Conservation (phyloP, 106 monocot species). For the Dendrobium chrysotoxum region DNA sequence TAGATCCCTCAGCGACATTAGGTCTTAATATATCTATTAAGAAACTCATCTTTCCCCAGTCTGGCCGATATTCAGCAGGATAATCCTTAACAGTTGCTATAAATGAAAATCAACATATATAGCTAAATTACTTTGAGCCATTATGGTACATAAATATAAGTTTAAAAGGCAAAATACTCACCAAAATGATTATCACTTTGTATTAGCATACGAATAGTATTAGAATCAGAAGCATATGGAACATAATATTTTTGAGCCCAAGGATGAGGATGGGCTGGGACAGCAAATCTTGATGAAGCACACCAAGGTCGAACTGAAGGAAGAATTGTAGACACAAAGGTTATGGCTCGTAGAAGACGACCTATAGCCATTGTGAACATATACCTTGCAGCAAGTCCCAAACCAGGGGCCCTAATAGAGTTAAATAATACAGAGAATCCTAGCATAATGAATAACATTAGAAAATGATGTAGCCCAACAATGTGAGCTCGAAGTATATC, state of each 20-base stretch:
- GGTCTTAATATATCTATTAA: constrained; percentile 69
- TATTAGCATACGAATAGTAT: constrained; percentile 59
- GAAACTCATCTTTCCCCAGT: constrained; percentile 95
- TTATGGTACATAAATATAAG: not conserved
- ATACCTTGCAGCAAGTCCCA: constrained; percentile 85
- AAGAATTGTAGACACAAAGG: constrained; percentile 92
- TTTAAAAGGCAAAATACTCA: constrained; percentile 16
- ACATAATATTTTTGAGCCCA: constrained; percentile 92
- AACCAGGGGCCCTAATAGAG: constrained; percentile 84
- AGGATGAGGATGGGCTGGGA: constrained; percentile 85
- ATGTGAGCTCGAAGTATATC: constrained; percentile 75
- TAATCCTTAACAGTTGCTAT: constrained; percentile 47
- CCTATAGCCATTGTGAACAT: constrained; percentile 98
- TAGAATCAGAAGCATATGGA: constrained; percentile 69
- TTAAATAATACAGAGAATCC: constrained; percentile 87
- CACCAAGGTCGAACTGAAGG: constrained; percentile 95
- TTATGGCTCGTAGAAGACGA: constrained; percentile 71
- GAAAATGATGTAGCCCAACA: constrained; percentile 82
- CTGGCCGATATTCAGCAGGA: constrained; percentile 67
- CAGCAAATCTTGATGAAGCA: constrained; percentile 44
- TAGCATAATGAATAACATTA: constrained; percentile 92
- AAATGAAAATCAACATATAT: constrained; percentile 3
- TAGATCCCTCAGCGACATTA: constrained; percentile 48
- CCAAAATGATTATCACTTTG: constrained; percentile 58
- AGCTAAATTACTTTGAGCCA: not conserved